Conservation (phyloP, 768 basidiomycete genomes). For the Tulasnella calospora region DNA sequence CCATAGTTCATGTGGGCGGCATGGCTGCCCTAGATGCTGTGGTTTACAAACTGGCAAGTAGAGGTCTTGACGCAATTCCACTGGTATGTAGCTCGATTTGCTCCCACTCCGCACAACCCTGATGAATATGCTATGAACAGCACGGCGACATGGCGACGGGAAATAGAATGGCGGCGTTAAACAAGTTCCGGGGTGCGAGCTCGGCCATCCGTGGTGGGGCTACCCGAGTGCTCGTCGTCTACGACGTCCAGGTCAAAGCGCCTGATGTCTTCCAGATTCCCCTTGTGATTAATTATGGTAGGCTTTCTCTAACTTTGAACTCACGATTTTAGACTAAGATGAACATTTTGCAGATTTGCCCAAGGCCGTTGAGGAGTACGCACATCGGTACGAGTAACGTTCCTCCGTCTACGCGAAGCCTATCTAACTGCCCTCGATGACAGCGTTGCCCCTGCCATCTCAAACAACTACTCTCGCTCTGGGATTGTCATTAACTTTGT, state of each 20-base stretch:
- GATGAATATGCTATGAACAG: conserved; percentile 39
- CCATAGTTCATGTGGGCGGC: conserved; percentile 83
- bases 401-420: neutral
- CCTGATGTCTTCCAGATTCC: conserved; percentile 87
- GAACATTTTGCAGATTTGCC: conserved; percentile 59
- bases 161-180: conserved; percentile 73
- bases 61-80: conserved; percentile 82
- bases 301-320: conserved; percentile 25
- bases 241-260: conserved; percentile 87
- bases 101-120: conserved; percentile 28
- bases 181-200: conserved; percentile 69
- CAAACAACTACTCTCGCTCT: conserved; percentile 76
- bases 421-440: conserved; percentile 9
- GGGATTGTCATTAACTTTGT: conserved; percentile 96
- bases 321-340: conserved; percentile 6
- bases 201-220: conserved; percentile 59
- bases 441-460: conserved; percentile 82
- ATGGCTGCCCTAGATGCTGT: conserved; percentile 83
- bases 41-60: conserved; percentile 79
- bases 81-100: conserved; percentile 55
- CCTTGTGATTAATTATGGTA: conserved; percentile 92
- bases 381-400: conserved; percentile 63
- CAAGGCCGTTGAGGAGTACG: conserved; percentile 95
- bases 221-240: conserved; percentile 80
- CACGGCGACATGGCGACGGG: conserved; percentile 90